Evolutionary conservation across 768 basidiomycete genomes (phyloP).

Genomic region (Filobasidium wieringae): DNA sequence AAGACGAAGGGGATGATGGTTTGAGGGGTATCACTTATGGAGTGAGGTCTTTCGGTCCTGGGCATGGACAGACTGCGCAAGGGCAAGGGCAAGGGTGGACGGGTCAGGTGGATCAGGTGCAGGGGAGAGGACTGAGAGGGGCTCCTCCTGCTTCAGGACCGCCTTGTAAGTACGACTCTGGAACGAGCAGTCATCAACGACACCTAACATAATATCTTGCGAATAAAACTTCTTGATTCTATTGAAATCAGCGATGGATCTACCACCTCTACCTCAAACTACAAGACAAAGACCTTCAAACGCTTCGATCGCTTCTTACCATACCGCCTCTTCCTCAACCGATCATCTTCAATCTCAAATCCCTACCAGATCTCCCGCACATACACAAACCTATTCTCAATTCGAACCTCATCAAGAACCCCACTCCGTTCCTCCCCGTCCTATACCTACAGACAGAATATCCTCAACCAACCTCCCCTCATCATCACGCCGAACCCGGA

Average conservation of each 20-base stretch:
- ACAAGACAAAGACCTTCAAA: background rate
- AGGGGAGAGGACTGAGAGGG: background rate
- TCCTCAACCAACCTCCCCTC: background rate
- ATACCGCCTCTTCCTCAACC: background rate
- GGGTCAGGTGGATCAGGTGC: background rate
- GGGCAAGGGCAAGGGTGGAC: background rate
- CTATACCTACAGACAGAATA: background rate
- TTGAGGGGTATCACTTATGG: background rate
- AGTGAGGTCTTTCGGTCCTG: background rate
- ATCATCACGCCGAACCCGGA: conserved; percentile 10
- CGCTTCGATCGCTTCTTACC: background rate
- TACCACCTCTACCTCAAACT: background rate
- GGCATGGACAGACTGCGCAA: background rate
- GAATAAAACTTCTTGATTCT: background rate
- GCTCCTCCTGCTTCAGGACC: background rate
- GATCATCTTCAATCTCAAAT: background rate
- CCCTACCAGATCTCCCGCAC: background rate
- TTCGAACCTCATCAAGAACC: background rate
- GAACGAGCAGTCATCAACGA: background rate
- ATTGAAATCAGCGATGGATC: background rate
- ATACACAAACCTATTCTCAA: background rate
- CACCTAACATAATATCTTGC: background rate
- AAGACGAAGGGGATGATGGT: background rate
- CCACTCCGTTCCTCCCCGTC: background rate
- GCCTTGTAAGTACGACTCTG: background rate